These are phyloP conservation scores for Amanita jacksonii DNA, from an alignment of 768 basidiomycete species.

Conservation along the genomic window DNA sequence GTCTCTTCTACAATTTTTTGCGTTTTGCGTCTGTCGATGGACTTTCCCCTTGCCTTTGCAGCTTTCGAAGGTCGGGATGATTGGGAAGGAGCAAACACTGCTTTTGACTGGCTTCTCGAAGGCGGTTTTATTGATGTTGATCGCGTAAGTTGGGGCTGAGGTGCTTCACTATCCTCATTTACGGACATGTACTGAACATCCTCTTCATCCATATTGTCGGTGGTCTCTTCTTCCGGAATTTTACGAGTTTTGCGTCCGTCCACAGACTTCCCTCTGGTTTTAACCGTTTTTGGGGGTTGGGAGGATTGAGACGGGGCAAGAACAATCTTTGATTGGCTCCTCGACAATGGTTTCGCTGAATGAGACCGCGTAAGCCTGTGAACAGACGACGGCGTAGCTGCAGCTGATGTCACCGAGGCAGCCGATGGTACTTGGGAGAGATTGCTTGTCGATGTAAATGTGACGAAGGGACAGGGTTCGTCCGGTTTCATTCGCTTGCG, in stretches of 20 bases:
- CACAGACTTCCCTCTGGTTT: not conserved
- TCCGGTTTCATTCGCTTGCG: constrained; percentile 50
- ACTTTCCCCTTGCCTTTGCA: not conserved
- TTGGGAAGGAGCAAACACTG: not conserved
- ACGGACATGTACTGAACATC: not conserved
- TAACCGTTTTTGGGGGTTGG: constrained; percentile 1
- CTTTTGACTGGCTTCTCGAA: constrained; percentile 19
- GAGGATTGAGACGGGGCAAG: not conserved
- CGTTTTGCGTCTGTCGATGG: constrained; percentile 11
- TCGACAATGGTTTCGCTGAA: constrained; percentile 20
- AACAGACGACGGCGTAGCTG: not conserved
- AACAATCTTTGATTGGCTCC: constrained; percentile 14
- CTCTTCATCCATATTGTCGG: not conserved
- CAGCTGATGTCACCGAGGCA: not conserved
- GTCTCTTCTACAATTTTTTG: constrained; percentile 4
- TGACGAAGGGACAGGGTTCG: constrained; percentile 32
- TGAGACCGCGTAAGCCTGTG: constrained; percentile 19
- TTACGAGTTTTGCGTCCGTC: constrained; percentile 12
- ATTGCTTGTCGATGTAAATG: constrained; percentile 13
- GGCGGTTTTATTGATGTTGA: constrained; percentile 20
- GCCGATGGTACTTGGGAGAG: constrained; percentile 7
- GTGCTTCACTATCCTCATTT: not conserved
- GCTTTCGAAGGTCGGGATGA: constrained; percentile 3
- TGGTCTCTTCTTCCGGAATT: constrained; percentile 9
- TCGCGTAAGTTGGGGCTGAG: constrained; percentile 13